phyloP scores from a whole-genome alignment of 257 asterid genomes.

The Cinchona pubescens region DNA sequence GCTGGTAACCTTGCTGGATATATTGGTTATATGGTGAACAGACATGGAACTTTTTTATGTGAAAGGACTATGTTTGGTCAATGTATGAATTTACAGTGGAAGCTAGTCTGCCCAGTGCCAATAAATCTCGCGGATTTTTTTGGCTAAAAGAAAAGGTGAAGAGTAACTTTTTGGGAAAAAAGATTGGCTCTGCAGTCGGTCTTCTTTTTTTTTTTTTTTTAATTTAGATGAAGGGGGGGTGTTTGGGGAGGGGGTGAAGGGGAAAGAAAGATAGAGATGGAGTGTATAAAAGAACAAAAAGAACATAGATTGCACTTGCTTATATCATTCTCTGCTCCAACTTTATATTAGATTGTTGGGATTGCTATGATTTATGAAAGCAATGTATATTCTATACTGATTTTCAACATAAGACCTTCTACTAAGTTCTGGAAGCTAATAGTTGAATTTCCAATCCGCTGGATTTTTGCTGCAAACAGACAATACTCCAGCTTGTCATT shows the following conservation, averaged over 20 bases:
- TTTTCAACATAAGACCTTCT: conserved; percentile 3
- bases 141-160: background rate
- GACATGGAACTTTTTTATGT: background rate
- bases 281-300: background rate
- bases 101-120: background rate
- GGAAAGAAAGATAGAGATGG: background rate
- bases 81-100: background rate
- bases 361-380: background rate
- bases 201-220: too few relatives aligned
- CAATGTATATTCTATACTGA: background rate
- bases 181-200: background rate
- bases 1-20: background rate
- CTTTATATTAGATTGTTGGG: background rate
- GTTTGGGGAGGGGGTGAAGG: background rate
- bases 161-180: background rate
- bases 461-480: conserved; percentile 40
- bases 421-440: conserved; percentile 18
- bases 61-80: background rate
- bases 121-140: background rate
- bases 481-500: conserved; percentile 55
- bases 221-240: too few relatives aligned
- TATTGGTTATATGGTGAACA: background rate
- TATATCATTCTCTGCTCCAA: background rate
- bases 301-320: background rate
- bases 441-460: background rate